Evolutionary conservation across 495 filamentous ascomycete genomes (phyloP), one percentile per base, ranked within the genome.

Genomic region (Neurospora sp.): DNA sequence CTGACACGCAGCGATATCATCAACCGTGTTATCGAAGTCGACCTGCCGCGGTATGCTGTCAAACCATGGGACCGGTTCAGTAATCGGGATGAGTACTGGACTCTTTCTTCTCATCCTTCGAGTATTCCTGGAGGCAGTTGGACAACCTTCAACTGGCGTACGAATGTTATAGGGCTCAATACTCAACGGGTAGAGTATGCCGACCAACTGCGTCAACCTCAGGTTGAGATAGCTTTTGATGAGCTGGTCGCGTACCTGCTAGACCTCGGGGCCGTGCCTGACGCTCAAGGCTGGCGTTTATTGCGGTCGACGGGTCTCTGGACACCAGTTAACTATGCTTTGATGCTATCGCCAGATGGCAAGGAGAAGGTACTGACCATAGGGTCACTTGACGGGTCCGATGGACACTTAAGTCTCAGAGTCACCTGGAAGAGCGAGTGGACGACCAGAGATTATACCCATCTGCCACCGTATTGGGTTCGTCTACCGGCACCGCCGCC

Each of bases 101-200:
- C 79, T 4, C 78, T 88, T 4, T 84, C 84, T 54, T 77, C 80
- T 0, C 79, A 85, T 41, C 82, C 84, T 2, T 9, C 41, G 2
- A 85, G 82, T 35, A 85, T 90, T 72, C 86, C 86, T 16, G 90
- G 90, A 10, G 89, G 90, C 0, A 85, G 78, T 39, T 92, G 89
- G 89, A 90, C 88, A 3, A 85, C 85, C 0, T 90, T 91, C 81
- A 87, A 90, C 78, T 91, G 90, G 89, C 86, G 86, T 73, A 82
- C 84, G 35, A 84, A 90, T 73, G 83, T 85, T 39, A 89, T 90
- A 40, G 89, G 89, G 6, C 79, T 86, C 44, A 88, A 87, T 75
- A 86, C 86, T 27, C 89, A 90, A 77, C 82, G 89, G 37, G 78
- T 90, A 46, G 88, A 90, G 77, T 91, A 90, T 71, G 86, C 86